phyloP scores from a whole-genome alignment of 202 grass and related monocot species.

The Elaeis oleifera region DNA sequence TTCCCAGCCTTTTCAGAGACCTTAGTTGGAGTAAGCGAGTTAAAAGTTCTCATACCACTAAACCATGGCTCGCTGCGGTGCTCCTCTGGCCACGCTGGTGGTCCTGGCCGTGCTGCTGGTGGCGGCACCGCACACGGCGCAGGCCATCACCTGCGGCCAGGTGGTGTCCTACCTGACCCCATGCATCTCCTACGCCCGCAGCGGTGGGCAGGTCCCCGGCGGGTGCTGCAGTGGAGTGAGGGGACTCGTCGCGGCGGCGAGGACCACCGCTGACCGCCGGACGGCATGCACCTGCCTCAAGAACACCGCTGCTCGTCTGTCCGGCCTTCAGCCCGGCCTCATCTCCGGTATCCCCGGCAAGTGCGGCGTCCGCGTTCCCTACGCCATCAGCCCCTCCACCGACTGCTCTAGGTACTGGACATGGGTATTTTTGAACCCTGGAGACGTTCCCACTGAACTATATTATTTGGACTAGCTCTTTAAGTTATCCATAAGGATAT shows the following conservation, averaged over 20 bases:
- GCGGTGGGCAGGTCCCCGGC: background rate
- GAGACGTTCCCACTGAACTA: too few relatives aligned
- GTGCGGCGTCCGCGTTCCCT: slow-evolving; percentile 39
- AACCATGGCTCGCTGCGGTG: too few relatives aligned
- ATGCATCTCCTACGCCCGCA: slow-evolving; percentile 46
- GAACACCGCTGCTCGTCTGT: slow-evolving; percentile 11
- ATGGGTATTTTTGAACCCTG: too few relatives aligned
- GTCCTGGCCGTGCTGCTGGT: background rate
- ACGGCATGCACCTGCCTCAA: slow-evolving; percentile 58
- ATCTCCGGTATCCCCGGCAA: slow-evolving; percentile 37
- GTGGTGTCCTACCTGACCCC: slow-evolving; percentile 18
- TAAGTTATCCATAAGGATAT: too few relatives aligned
- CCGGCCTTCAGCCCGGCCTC: slow-evolving; percentile 25
- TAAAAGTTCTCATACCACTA: too few relatives aligned
- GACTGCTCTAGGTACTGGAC: slow-evolving; percentile 43
- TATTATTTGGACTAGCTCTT: too few relatives aligned
- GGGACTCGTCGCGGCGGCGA: slow-evolving; percentile 16
- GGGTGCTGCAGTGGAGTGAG: slow-evolving; percentile 47
- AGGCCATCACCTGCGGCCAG: background rate
- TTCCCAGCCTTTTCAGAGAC: too few relatives aligned
- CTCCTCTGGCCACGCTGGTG: too few relatives aligned
- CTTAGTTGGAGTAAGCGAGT: too few relatives aligned
- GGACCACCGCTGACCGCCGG: slow-evolving; percentile 30
- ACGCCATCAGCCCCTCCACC: slow-evolving; percentile 59
- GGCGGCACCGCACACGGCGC: background rate